These are phyloP conservation scores for Parascedosporium putredinis DNA, from an alignment of 2,329 filamentous ascomycete species.

Conservation along the genomic window DNA sequence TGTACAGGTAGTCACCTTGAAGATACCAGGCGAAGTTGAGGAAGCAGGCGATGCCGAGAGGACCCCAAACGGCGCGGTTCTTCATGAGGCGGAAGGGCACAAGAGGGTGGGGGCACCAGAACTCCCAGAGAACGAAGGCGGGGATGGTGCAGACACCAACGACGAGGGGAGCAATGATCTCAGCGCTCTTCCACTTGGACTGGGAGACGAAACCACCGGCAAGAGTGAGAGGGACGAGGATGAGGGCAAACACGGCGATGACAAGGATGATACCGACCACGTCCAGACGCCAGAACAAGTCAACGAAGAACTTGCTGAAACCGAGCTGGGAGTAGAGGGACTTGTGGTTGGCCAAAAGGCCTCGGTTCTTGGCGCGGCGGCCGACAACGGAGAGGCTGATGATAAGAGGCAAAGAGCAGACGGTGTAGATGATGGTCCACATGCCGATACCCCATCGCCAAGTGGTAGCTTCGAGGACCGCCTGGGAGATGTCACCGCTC, in stretches of 20 bases:
- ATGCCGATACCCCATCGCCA: constrained; percentile 58
- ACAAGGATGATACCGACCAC: constrained; percentile 33
- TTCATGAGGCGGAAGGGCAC: constrained; percentile 50
- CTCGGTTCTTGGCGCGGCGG: constrained; percentile 40
- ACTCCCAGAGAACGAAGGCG: constrained; percentile 38
- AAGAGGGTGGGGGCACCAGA: constrained; percentile 40
- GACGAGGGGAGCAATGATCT: constrained; percentile 33
- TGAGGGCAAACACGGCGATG: constrained; percentile 34
- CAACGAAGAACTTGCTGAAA: constrained; percentile 20
- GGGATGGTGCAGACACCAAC: constrained; percentile 37
- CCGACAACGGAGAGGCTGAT: constrained; percentile 38
- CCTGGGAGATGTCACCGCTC: constrained; percentile 42
- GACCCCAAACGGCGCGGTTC: constrained; percentile 54
- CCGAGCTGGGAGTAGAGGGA: constrained; percentile 23
- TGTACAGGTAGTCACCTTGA: constrained; percentile 55
- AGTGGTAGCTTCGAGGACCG: constrained; percentile 35
- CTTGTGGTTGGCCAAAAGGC: constrained; percentile 28
- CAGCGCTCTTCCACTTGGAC: constrained; percentile 25
- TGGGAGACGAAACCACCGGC: constrained; percentile 27
- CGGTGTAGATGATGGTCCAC: constrained; percentile 53
- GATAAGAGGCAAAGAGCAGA: constrained; percentile 46
- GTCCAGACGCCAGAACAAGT: constrained; percentile 37
- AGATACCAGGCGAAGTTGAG: constrained; percentile 51
- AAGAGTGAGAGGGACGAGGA: constrained; percentile 34
- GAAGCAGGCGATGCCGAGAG: constrained; percentile 46